phyloP scores from a whole-genome alignment of 352 stramenopile genomes.

The Pythium graminicola region DNA sequence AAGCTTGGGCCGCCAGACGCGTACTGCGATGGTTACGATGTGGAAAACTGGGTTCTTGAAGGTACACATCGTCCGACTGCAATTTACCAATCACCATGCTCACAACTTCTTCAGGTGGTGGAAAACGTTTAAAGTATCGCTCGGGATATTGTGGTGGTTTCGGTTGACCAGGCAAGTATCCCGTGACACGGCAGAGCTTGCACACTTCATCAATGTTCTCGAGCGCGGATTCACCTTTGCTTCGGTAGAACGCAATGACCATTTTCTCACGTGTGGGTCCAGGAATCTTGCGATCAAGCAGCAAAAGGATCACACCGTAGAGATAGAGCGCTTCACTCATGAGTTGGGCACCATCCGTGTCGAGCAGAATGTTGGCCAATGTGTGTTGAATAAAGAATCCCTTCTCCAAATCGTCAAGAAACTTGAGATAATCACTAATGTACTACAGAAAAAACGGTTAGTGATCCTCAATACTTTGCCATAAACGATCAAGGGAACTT shows the following conservation, averaged over 20 bases:
- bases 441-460: conserved; percentile 49
- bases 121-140: conserved; percentile 85
- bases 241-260: conserved; percentile 86
- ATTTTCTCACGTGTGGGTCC: conserved; percentile 88
- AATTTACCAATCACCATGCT: conserved; percentile 92
- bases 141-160: conserved; percentile 86
- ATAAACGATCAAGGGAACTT: conserved; percentile 1
- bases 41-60: conserved; percentile 88
- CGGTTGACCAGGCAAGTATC: conserved; percentile 77
- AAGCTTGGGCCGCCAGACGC: conserved; percentile 86
- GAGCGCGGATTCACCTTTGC: conserved; percentile 82
- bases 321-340: conserved; percentile 93
- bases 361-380: conserved; percentile 91
- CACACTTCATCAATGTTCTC: conserved; percentile 90
- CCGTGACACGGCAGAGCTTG: conserved; percentile 87
- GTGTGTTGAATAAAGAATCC: conserved; percentile 96
- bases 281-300: conserved; percentile 91
- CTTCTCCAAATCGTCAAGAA: conserved; percentile 88
- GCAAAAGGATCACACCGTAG: conserved; percentile 92
- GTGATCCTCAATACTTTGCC: not conserved
- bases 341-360: conserved; percentile 91
- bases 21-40: conserved; percentile 90
- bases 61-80: conserved; percentile 93
- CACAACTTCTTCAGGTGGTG: conserved; percentile 83
- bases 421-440: conserved; percentile 88